Evolutionary conservation across 495 filamentous ascomycete genomes (phyloP), one percentile per base, ranked within the genome.

Genomic region (Astrothelium macrocarpum): DNA sequence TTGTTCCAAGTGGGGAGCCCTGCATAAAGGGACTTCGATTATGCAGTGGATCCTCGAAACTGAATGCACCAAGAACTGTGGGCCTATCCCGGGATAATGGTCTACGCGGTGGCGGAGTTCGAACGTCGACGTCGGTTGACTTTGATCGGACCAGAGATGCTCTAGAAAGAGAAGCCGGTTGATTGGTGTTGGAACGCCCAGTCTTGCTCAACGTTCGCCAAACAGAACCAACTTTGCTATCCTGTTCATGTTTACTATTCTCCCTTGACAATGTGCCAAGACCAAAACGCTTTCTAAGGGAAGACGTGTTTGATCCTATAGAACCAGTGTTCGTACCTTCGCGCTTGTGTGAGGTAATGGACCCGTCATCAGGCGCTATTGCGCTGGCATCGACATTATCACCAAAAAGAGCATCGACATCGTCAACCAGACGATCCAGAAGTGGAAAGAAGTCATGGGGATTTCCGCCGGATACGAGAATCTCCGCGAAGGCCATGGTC

Each of bases 181-280:
- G 78, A 76, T 46, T 76, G 34, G 60, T 43, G 36, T 73, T 84
- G 69, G 78, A 74, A 46, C 81, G 80, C 60, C 82, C 85, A 70
- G 85, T 87, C 76, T 98, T 98, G 78, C 91, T 96, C 65, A 97
- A 75, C 1, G 85, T 95, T 64, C 94, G 85, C 83, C 92, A 89
- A 32, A 97, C 85, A 1, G 90, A 92, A 25, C 85, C 79, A 69
- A 79, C 86, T 76, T 84, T 88, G 36, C 76, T 83, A 66, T 93
- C 90, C 23, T 79, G 73, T 61, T 88, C 85, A 46, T 81, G 82
- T 67, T 83, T 87, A 78, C 86, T 92, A 71, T 87, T 91, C 62
- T 93, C 86, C 39, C 90, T 84, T 42, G 88, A 80, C 25, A 93
- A 71, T 42, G 77, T 84, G 58, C 90, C 84, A 63, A 93, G 85